phyloP scores from a whole-genome alignment of 1,139 yeast genomes.

The Debaryomycetaceae sp. region DNA sequence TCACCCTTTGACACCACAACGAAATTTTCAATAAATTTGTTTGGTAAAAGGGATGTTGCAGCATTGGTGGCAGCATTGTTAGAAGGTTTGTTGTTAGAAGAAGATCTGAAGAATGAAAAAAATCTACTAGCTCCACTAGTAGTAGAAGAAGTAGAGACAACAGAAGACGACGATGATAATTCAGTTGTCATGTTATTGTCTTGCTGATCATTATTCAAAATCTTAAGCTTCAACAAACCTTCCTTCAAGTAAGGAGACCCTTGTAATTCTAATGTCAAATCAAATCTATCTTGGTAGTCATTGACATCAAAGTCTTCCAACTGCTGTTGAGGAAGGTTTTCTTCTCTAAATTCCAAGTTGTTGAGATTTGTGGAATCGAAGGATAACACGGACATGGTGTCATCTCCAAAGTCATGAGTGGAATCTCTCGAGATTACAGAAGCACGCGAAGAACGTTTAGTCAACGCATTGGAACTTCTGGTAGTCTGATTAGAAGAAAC shows the following conservation, averaged over 20 bases:
- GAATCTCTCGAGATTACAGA: conserved; percentile 35
- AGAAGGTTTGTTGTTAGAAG: conserved; percentile 2
- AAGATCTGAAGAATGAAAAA: conserved; percentile 19
- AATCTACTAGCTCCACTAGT: conserved; percentile 17
- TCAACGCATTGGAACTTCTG: background rate
- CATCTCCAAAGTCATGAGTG: conserved; percentile 25
- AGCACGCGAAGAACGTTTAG: conserved; percentile 24
- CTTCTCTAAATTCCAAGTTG: conserved; percentile 12
- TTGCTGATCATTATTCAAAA: conserved; percentile 39
- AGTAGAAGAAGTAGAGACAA: conserved; percentile 9
- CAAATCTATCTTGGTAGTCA: conserved; percentile 51
- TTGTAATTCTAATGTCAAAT: conserved; percentile 57
- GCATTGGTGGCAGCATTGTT: conserved; percentile 1
- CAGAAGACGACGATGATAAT: conserved; percentile 20
- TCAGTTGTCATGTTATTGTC: conserved; percentile 24
- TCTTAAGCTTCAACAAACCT: conserved; percentile 58
- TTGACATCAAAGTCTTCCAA: conserved; percentile 40
- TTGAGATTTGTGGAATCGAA: conserved; percentile 31
- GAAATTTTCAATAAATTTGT: conserved; percentile 46
- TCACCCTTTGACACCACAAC: conserved; percentile 60
- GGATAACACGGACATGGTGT: conserved; percentile 34
- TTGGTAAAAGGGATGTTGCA: conserved; percentile 3
- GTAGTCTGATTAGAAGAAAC: conserved; percentile 5
- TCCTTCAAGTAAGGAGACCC: conserved; percentile 83
- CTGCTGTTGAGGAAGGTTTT: conserved; percentile 14